Base-by-base conservation (phyloP, 805 yeast species). In the Cyberlindnera lachancei region DNA sequence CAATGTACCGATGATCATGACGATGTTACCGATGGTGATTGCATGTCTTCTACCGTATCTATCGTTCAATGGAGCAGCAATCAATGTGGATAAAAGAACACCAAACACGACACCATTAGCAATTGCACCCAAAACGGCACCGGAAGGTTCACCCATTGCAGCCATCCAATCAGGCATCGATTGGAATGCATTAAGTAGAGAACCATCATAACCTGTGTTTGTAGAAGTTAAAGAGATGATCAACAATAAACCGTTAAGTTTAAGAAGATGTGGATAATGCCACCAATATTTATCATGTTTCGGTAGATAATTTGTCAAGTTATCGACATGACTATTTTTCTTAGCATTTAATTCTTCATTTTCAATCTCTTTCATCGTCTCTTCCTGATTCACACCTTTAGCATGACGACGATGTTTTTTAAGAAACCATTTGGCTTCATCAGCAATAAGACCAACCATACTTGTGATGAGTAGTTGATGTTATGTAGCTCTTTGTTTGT, bases 101-200 rank as follows among this genome's bases (percentile, higher is more conserved):
- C 76, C 75, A 42, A 66, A 64, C 29, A 52, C 51, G 24, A 57
- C 56, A 50, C 70, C 70, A 36, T 62, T 63, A 25, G 56, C 36
- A 29, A 65, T 52, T 19, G 65, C 62, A 38, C 72, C 71, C 16
- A 66, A 46, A 15, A 48, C 44, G 21, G 60, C 56, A 42, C 67
- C 66, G 6, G 50, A 35, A 12, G 69, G 70, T 25, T 54, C 35
- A 23, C 61, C 61, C 48, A 70, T 59, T 23, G 55, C 57, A 6
- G 45, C 36, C 34, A 50, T 49, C 72, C 75, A 72, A 19, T 48
- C 46, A 2, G 48, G 38, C 43, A 67, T 57, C 7, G 69, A 52
- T 44, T 71, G 76, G 39, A 71, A 56, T 23, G 73, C 72, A 41
- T 71, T 70, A 44, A 71, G 51, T 60, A 71, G 56, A 12, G 67